Evolutionary conservation across 257 asterid genomes (phyloP).

Genomic region (Ocimum tenuiflorum): DNA sequence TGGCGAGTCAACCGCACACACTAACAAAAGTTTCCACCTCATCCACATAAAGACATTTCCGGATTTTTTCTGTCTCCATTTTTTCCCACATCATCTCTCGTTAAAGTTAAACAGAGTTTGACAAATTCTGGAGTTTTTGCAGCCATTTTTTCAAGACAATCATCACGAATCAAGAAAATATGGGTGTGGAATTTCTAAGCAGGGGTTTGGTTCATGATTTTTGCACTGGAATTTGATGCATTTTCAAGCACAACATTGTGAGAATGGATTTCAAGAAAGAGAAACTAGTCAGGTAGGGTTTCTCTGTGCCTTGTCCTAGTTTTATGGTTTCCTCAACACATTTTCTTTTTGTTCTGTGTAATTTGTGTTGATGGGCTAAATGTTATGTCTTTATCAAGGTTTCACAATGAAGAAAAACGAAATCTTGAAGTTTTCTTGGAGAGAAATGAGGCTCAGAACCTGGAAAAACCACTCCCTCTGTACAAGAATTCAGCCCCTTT

Average conservation of each 20-base stretch:
- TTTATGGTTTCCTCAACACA: not conserved
- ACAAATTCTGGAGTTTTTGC: constrained; percentile 3
- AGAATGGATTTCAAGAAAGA: constrained; percentile 55
- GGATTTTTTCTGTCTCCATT: constrained; percentile 11
- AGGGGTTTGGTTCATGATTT: not conserved
- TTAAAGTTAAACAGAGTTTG: not conserved
- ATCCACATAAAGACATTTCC: constrained; percentile 17
- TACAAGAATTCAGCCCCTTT: constrained; percentile 33
- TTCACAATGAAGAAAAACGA: constrained; percentile 49
- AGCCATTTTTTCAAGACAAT: constrained; percentile 6
- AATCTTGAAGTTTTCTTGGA: constrained; percentile 48
- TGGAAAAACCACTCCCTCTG: constrained; percentile 33
- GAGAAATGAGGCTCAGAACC: constrained; percentile 33
- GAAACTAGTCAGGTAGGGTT: constrained; percentile 49
- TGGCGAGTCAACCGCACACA: constrained; percentile 25
- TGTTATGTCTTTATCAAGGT: constrained; percentile 29
- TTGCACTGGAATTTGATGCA: not conserved
- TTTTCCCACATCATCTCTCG: not conserved
- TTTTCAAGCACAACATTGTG: not conserved
- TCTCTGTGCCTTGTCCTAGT: not conserved
- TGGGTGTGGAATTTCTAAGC: not conserved
- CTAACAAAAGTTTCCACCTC: constrained; percentile 21
- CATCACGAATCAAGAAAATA: constrained; percentile 10
- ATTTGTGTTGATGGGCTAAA: constrained; percentile 9
- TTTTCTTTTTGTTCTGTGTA: not conserved